Percentiles rank a stretch among this genome's conserved stretches.
phyloP scores from a whole-genome alignment of 2,329 filamentous ascomycete species.

The Aspergillus sp. region DNA sequence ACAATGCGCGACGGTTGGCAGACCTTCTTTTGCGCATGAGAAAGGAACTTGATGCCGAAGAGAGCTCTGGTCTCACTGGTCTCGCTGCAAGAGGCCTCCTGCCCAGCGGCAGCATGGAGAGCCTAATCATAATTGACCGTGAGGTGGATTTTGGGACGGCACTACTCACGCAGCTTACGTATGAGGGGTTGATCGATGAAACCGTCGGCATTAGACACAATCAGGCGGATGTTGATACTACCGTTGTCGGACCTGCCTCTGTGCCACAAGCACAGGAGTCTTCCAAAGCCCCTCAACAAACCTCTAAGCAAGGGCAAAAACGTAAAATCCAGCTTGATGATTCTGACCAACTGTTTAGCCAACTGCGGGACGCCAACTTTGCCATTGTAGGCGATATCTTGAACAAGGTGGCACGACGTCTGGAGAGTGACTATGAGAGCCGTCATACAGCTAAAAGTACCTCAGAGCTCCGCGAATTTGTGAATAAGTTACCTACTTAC shows the following conservation, averaged over 20 bases:
- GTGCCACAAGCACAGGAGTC: conserved; percentile 49
- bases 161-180: conserved; percentile 88
- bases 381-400: conserved; percentile 82
- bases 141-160: conserved; percentile 90
- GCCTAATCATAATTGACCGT: conserved; percentile 86
- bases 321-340: conserved; percentile 83
- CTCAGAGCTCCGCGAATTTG: conserved; percentile 86
- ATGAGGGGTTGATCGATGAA: conserved; percentile 92
- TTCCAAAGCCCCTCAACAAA: conserved; percentile 39
- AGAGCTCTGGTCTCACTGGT: conserved; percentile 51
- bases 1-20: conserved; percentile 81
- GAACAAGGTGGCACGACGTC: conserved; percentile 79
- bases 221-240: conserved; percentile 84
- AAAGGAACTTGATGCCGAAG: conserved; percentile 78
- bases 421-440: conserved; percentile 80
- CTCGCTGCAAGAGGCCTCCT: conserved; percentile 57
- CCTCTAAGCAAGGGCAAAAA: conserved; percentile 59
- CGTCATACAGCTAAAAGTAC: conserved; percentile 81
- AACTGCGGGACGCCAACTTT: conserved; percentile 87
- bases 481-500: conserved; percentile 84
- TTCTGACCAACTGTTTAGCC: conserved; percentile 78
- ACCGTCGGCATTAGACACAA: conserved; percentile 87
- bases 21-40: conserved; percentile 86
- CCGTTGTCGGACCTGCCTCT: conserved; percentile 66
- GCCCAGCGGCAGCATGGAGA: conserved; percentile 82